These are phyloP conservation scores for Ambispora gerdemannii DNA, from an alignment of 192 early-diverging fungal species.

Conservation along the genomic window DNA sequence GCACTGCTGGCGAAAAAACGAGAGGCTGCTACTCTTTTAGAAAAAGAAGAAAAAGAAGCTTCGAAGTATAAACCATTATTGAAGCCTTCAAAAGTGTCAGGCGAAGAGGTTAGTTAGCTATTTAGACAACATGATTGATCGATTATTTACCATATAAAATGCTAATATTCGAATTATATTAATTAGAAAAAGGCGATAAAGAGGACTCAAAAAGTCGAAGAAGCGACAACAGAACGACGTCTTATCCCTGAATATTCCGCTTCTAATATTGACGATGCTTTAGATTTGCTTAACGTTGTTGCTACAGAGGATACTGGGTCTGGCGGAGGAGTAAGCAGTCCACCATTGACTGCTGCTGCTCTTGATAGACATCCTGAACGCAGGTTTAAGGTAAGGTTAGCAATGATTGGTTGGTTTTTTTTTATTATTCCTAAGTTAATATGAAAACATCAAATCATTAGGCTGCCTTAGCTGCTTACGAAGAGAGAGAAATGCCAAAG, in stretches of 20 bases:
- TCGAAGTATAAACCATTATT: slow-evolving; percentile 42
- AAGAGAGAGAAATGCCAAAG: slow-evolving; percentile 67
- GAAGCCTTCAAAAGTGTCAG: slow-evolving; percentile 36
- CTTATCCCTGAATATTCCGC: slow-evolving; percentile 71
- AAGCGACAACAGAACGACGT: slow-evolving; percentile 41
- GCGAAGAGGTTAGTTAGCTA: slow-evolving; percentile 43
- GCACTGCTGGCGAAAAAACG: slow-evolving; percentile 50
- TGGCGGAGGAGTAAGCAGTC: slow-evolving; percentile 15
- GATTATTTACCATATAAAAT: too few relatives aligned
- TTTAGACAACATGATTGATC: too few relatives aligned
- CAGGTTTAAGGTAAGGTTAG: slow-evolving; percentile 72
- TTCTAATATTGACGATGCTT: slow-evolving; percentile 80
- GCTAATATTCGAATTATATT: neutral
- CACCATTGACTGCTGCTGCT: slow-evolving; percentile 41
- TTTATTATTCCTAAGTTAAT: slow-evolving; percentile 2
- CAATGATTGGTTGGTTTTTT: neutral
- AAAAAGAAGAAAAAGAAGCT: slow-evolving; percentile 56
- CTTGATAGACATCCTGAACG: slow-evolving; percentile 89
- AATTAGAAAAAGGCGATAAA: slow-evolving; percentile 57
- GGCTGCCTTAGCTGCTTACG: slow-evolving; percentile 66
- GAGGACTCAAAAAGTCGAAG: slow-evolving; percentile 50
- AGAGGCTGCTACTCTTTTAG: slow-evolving; percentile 50
- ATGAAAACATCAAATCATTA: slow-evolving; percentile 24
- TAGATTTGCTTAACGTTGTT: slow-evolving; percentile 66
- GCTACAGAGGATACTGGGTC: slow-evolving; percentile 31